Conservation (phyloP, 179 eudicot species). For the Spergularia azorica region DNA sequence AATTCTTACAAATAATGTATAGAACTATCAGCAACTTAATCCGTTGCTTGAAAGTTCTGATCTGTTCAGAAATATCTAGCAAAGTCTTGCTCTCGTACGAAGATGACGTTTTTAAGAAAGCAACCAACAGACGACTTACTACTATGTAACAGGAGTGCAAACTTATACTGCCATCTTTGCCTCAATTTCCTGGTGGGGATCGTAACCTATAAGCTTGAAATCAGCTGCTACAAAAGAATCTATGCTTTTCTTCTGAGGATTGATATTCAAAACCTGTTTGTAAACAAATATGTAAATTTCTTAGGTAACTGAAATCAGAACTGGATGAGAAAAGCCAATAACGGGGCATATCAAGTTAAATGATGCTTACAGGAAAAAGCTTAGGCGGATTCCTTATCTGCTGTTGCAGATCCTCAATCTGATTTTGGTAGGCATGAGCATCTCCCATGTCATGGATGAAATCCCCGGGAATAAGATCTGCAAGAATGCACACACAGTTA, state of each 20-base stretch:
- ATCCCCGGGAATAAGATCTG: constrained; percentile 81
- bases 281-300: background rate
- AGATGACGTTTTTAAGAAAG: background rate
- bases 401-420: constrained; percentile 65
- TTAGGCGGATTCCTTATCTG: constrained; percentile 65
- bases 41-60: background rate
- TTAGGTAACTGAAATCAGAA: background rate
- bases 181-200: constrained; percentile 72
- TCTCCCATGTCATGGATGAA: constrained; percentile 72
- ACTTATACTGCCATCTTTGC: constrained; percentile 80
- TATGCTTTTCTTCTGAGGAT: constrained; percentile 65
- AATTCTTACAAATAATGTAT: background rate
- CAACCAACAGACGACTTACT: background rate
- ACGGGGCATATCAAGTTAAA: background rate
- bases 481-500: background rate
- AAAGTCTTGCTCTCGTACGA: background rate
- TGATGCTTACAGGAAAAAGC: constrained; percentile 78
- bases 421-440: constrained; percentile 73
- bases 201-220: constrained; percentile 67
- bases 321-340: background rate
- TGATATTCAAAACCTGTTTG: constrained; percentile 67
- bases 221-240: constrained; percentile 71
- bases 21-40: background rate
- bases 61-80: constrained; percentile 4
- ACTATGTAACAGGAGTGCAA: constrained; percentile 1